Evolutionary conservation across 2,329 filamentous ascomycete genomes (phyloP), one percentile per base, ranked within the genome.

Genomic region (Rhynchosporium secalis): DNA sequence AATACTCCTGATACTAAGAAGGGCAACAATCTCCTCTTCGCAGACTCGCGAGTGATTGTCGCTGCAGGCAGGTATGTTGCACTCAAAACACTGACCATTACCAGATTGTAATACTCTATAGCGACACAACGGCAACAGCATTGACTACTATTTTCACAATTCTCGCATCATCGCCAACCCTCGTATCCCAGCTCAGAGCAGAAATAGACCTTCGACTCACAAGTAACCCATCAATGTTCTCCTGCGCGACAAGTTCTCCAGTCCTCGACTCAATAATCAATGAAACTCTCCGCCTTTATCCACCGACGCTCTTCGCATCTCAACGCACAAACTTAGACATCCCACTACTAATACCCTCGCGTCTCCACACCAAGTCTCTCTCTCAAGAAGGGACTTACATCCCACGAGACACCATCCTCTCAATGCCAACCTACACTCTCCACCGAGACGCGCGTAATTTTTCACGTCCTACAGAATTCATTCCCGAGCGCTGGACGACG

Each of bases 41-140:
- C 56, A 40, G 45, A 49, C 1, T 41, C 33, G 31, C 56, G 62
- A 26, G 31, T 69, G 7, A 68, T 69, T 33, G 63, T 66, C 20
- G 61, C 56, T 7, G 67, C 67, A 8, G 65, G 67, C 49, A 68
- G 65, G 66, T 65, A 64, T 51, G 55, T 29, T 28, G 2, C 3
- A 33, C 36, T 55, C 31, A n/a, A 2, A 6, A 13, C 29, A 15
- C 15, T 20, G 7, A 26, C 20, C 13, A 26, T 28, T 1, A 26
- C 20, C 7, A 6, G 3, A 43, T 5, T 26, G 38, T 47, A 40
- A 56, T 26, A 26, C 28, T 20, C 2, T 36, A 36, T 10, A 77
- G 75, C 46, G 79, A 80, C 62, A 80, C 78, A 8, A 78, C 77
- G 0, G 71, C 77, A 8, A 72, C 75, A 1, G 74, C 76, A 0